Evolutionary conservation across 306 rosid genomes (phyloP).

Genomic region (Trifolium pratense): DNA sequence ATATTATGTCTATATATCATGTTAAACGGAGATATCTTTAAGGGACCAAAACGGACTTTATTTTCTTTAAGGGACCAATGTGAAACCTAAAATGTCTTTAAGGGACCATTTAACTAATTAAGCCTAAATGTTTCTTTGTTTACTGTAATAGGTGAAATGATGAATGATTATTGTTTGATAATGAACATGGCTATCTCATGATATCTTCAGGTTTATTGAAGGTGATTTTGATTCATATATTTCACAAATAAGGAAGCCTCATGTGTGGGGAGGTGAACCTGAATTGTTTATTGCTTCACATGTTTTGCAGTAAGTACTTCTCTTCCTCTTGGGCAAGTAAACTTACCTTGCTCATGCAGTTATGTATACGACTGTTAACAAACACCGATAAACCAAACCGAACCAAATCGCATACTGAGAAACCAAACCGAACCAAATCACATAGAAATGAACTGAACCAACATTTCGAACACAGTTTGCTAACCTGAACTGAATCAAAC

Average conservation of each 20-base stretch:
- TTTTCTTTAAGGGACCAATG: too few species aligned
- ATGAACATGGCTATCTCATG: conserved; percentile 41
- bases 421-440: not conserved
- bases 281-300: conserved; percentile 94
- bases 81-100: too few species aligned
- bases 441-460: not conserved
- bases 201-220: conserved; percentile 80
- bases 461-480: not conserved
- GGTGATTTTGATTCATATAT: conserved; percentile 85
- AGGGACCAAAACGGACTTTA: too few species aligned
- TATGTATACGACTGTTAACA: not conserved
- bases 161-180: conserved; percentile 28
- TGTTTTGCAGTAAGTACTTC: conserved; percentile 70
- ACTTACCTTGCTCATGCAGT: conserved; percentile 9
- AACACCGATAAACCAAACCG: not conserved
- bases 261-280: conserved; percentile 98
- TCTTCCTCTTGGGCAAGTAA: conserved; percentile 26
- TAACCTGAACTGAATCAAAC: not conserved
- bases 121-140: not conserved
- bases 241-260: conserved; percentile 77
- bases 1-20: too few species aligned
- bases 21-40: too few species aligned
- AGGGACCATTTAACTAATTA: too few species aligned
- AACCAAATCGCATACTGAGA: not conserved
- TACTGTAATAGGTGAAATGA: conserved; percentile 1